A percentile compares a stretch with the other conserved stretches of the same genome.
Evolutionary conservation across 1,284 basidiomycete genomes (phyloP).

Genomic region (Vanrija sp.): DNA sequence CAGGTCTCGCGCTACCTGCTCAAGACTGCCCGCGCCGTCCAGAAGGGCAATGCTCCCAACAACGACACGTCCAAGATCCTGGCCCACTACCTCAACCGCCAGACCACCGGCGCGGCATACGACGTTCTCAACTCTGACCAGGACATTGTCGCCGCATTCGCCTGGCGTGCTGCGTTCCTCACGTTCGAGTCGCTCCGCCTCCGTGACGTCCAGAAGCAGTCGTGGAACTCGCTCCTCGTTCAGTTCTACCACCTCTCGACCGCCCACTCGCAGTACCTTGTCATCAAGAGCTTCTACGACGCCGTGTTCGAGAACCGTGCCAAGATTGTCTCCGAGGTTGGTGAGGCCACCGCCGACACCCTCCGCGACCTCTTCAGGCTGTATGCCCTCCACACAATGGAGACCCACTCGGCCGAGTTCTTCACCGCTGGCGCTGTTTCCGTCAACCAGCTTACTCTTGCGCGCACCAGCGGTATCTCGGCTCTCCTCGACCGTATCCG

Average conservation of each 20-base stretch:
- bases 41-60: slow-evolving; percentile 55
- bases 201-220: slow-evolving; percentile 31
- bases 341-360: slow-evolving; percentile 7
- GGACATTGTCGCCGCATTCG: slow-evolving; percentile 56
- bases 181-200: slow-evolving; percentile 48
- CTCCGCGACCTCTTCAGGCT: slow-evolving; percentile 47
- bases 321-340: slow-evolving; percentile 4
- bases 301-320: slow-evolving; percentile 11
- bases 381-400: slow-evolving; percentile 52
- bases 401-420: slow-evolving; percentile 53
- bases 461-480: slow-evolving; percentile 13
- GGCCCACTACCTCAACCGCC: slow-evolving; percentile 40
- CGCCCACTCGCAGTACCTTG: slow-evolving; percentile 22
- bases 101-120: slow-evolving; percentile 48
- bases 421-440: slow-evolving; percentile 52
- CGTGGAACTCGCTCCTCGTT: slow-evolving; percentile 37
- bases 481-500: slow-evolving; percentile 8
- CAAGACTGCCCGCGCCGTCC: slow-evolving; percentile 53
- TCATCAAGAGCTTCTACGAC: slow-evolving; percentile 20
- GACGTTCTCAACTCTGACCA: slow-evolving; percentile 51
- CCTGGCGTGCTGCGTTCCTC: slow-evolving; percentile 41
- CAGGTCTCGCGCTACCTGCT: slow-evolving; percentile 55
- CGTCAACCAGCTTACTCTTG: slow-evolving; percentile 15
- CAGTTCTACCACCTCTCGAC: slow-evolving; percentile 21
- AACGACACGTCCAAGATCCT: slow-evolving; percentile 52